These are phyloP conservation scores for Austroboletus novae-zelandiae DNA, from an alignment of 1,284 basidiomycete species.

Conservation along the genomic window DNA sequence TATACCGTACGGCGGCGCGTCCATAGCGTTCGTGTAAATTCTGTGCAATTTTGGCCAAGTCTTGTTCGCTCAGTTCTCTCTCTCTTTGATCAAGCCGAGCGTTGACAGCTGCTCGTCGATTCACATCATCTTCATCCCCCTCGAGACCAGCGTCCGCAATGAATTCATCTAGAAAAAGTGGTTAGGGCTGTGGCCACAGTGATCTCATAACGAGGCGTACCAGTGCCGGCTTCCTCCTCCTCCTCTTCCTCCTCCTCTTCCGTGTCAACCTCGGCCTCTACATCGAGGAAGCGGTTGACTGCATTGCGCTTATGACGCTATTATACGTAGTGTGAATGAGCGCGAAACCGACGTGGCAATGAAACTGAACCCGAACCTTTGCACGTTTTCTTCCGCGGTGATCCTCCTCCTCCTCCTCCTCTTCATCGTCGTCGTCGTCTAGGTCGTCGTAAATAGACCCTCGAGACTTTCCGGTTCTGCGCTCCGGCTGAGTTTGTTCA, in stretches of 20 bases:
- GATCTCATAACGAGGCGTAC: constrained; percentile 39
- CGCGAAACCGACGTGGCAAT: not conserved
- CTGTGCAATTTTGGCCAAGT: constrained; percentile 85
- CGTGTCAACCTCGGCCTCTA: constrained; percentile 91
- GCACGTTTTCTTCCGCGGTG: constrained; percentile 50
- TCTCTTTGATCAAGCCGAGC: constrained; percentile 76
- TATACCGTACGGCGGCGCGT: constrained; percentile 68
- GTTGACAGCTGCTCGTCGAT: constrained; percentile 64
- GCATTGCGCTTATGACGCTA: constrained; percentile 62
- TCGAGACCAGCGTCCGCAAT: constrained; percentile 73
- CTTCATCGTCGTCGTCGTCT: constrained; percentile 46
- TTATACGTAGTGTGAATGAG: constrained; percentile 32
- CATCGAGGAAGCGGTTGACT: constrained; percentile 87
- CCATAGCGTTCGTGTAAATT: constrained; percentile 83
- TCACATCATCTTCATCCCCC: constrained; percentile 68
- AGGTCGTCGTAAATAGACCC: constrained; percentile 52
- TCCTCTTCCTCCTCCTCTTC: constrained; percentile 97
- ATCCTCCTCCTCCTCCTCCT: constrained; percentile 43
- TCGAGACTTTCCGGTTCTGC: constrained; percentile 28
- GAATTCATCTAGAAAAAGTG: constrained; percentile 62
- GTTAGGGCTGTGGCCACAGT: constrained; percentile 8
- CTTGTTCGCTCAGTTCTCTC: constrained; percentile 78
- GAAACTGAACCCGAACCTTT: constrained; percentile 40
- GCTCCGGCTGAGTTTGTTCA: constrained; percentile 30
- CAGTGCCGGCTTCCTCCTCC: constrained; percentile 77